Conservation (phyloP, 371 early-diverging fungal species). For the Mortierella sp. region DNA sequence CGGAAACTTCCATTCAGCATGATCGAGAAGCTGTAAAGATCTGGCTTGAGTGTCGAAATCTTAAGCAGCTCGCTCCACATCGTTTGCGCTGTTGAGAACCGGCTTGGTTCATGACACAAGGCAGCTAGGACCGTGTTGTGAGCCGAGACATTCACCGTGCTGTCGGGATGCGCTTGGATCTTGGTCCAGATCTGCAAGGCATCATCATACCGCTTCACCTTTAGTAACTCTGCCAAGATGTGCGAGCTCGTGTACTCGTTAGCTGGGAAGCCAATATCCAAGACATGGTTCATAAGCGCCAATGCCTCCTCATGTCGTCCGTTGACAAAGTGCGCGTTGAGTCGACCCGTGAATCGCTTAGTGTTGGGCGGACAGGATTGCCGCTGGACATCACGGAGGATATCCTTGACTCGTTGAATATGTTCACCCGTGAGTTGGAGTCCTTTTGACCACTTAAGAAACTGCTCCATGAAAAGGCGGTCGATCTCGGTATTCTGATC, state of each 20-base stretch:
- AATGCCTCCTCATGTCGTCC: conserved; percentile 23
- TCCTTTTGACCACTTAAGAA: conserved; percentile 38
- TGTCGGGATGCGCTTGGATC: background rate
- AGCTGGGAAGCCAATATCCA: conserved; percentile 35
- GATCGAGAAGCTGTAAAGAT: conserved; percentile 28
- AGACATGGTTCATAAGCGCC: conserved; percentile 25
- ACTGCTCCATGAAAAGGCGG: conserved; percentile 13
- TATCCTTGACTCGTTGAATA: conserved; percentile 17
- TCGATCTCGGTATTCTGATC: background rate
- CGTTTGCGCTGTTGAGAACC: conserved; percentile 8
- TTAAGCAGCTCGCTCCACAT: conserved; percentile 24
- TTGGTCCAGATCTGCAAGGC: conserved; percentile 17
- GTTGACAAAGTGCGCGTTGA: conserved; percentile 6
- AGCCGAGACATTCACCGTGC: background rate
- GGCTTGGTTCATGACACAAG: conserved; percentile 24
- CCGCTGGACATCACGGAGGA: conserved; percentile 7
- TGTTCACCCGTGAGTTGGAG: conserved; percentile 25
- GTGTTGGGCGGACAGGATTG: conserved; percentile 28
- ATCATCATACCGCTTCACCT: conserved; percentile 23
- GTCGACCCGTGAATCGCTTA: conserved; percentile 20
- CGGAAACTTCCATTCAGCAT: conserved; percentile 41
- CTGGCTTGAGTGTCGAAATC: conserved; percentile 21
- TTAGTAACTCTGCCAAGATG: conserved; percentile 26
- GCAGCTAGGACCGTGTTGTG: conserved; percentile 30
- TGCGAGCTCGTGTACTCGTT: conserved; percentile 12